Percentiles rank a stretch among this genome's conserved stretches.
phyloP scores from a whole-genome alignment of 331 rosid genomes.

The Erythrophleum ivorense region DNA sequence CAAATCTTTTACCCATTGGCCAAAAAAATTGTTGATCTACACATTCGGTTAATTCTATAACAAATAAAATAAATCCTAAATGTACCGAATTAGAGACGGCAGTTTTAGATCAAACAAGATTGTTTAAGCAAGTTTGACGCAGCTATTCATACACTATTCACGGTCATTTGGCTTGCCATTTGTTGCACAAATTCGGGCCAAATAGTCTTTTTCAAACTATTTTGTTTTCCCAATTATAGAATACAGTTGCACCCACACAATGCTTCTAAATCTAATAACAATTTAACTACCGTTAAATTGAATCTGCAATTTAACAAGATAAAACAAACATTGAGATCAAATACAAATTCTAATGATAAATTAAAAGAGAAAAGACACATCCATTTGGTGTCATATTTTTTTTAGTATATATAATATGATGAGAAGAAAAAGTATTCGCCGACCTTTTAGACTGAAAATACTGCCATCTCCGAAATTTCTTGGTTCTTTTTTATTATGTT shows the following conservation, averaged over 20 bases:
- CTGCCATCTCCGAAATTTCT: neutral
- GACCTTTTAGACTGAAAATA: slow-evolving; percentile 1
- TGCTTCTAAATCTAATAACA: neutral
- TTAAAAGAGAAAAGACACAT: neutral
- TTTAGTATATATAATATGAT: neutral
- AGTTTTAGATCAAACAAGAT: too few species aligned
- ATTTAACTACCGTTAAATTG: neutral
- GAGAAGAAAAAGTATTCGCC: neutral
- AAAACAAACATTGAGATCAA: neutral
- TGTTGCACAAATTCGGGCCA: too few species aligned
- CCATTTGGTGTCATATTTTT: neutral
- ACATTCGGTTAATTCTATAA: neutral
- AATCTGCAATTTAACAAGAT: neutral
- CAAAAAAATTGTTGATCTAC: neutral
- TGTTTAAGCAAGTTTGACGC: too few species aligned
- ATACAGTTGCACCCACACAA: too few species aligned
- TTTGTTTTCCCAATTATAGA: too few species aligned
- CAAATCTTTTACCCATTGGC: neutral
- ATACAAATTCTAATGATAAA: neutral
- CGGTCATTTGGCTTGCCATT: too few species aligned
- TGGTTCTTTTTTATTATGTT: slow-evolving; percentile 1
- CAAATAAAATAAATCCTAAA: neutral
- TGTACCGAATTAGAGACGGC: neutral
- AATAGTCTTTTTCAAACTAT: too few species aligned
- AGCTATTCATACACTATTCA: too few species aligned